Conservation (phyloP, 805 yeast genomes). For the Yarrowia yakushimensis region DNA sequence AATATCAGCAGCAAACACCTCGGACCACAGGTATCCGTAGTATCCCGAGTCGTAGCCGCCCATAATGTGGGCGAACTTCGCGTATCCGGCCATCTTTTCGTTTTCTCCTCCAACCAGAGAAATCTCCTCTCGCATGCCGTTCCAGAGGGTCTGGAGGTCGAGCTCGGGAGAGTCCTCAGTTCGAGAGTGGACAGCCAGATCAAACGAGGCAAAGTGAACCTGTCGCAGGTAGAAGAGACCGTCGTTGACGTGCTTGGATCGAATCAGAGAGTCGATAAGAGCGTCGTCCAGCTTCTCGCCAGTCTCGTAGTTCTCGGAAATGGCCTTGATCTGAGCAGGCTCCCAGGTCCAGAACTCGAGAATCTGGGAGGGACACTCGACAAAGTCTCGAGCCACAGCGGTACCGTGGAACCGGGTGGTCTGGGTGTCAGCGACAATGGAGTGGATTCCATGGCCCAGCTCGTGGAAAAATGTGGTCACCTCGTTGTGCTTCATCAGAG, state of each 20-base stretch:
- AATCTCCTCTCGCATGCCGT: slow-evolving; percentile 58
- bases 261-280: slow-evolving; percentile 54
- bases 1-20: slow-evolving; percentile 81
- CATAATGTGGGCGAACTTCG: slow-evolving; percentile 73
- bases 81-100: slow-evolving; percentile 58
- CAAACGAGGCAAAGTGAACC: slow-evolving; percentile 73
- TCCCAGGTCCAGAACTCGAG: slow-evolving; percentile 88
- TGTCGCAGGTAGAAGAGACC: slow-evolving; percentile 72
- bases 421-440: slow-evolving; percentile 61
- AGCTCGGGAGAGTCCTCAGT: slow-evolving; percentile 34
- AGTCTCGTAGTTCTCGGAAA: slow-evolving; percentile 62
- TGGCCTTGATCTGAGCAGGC: slow-evolving; percentile 50
- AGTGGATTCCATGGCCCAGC: slow-evolving; percentile 86
- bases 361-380: slow-evolving; percentile 89
- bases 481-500: slow-evolving; percentile 71
- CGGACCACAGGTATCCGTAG: slow-evolving; percentile 83
- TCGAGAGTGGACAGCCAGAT: slow-evolving; percentile 59
- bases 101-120: slow-evolving; percentile 57
- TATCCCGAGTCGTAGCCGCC: slow-evolving; percentile 86
- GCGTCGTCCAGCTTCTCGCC: slow-evolving; percentile 55
- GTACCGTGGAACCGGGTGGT: slow-evolving; percentile 73
- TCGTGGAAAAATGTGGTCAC: slow-evolving; percentile 86
- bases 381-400: slow-evolving; percentile 77
- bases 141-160: slow-evolving; percentile 61
- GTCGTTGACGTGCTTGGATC: slow-evolving; percentile 71